Evolutionary conservation across 2,329 filamentous ascomycete species (phyloP).

Genomic region (Aaosphaeria pasadenensis): DNA sequence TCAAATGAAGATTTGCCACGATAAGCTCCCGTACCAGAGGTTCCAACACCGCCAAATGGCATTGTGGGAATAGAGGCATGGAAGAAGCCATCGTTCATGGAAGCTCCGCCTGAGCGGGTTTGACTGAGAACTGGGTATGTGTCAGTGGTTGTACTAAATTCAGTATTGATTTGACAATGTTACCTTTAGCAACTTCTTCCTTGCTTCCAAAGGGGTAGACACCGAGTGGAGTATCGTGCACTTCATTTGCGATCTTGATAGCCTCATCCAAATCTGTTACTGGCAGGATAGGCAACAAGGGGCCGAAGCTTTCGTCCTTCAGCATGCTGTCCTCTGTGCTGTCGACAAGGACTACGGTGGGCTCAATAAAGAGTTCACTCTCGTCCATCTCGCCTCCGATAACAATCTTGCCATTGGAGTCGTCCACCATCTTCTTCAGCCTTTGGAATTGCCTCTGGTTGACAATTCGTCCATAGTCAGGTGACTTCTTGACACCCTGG

Average conservation of each 20-base stretch:
- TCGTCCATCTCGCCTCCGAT: conserved; percentile 83
- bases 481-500: conserved; percentile 71
- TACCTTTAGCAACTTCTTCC: conserved; percentile 71
- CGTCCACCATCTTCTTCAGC: conserved; percentile 88
- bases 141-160: not conserved
- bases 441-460: conserved; percentile 77
- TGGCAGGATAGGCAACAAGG: conserved; percentile 80
- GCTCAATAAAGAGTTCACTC: conserved; percentile 78
- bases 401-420: conserved; percentile 77
- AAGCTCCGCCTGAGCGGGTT: conserved; percentile 51
- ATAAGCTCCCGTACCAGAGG: conserved; percentile 74
- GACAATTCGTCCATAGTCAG: conserved; percentile 77
- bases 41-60: conserved; percentile 79
- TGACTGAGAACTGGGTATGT: conserved; percentile 38
- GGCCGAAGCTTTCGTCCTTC: conserved; percentile 84
- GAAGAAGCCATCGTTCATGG: conserved; percentile 60
- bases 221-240: conserved; percentile 80
- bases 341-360: conserved; percentile 84
- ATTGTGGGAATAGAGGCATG: conserved; percentile 69
- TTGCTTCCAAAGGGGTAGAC: conserved; percentile 84
- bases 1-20: conserved; percentile 74
- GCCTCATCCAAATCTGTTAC: conserved; percentile 81
- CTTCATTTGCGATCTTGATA: conserved; percentile 73
- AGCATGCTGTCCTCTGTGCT: conserved; percentile 74
- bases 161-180: conserved; percentile 10